Conservation (phyloP, 73 alveolate genomes). For the Tetrahymena malaccensis region DNA sequence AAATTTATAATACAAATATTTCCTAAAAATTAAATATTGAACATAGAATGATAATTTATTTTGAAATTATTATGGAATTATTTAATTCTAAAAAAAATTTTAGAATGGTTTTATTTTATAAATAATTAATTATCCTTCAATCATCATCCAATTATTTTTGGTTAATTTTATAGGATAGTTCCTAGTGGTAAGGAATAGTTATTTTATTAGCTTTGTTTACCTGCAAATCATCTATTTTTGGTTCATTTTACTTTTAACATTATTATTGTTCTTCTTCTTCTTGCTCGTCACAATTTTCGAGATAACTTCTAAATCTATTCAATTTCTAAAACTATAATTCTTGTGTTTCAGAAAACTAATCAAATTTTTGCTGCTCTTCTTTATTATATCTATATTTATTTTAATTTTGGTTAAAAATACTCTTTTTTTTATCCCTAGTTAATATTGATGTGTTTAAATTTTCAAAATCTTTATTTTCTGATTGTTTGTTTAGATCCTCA, state of each 20-base stretch:
- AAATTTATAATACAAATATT: too few species aligned
- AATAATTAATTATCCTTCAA: neutral
- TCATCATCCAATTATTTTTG: neutral
- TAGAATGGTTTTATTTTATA: too few species aligned
- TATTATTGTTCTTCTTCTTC: neutral
- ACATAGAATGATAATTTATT: too few species aligned
- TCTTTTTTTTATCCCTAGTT: neutral
- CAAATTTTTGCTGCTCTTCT: neutral
- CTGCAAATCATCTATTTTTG: neutral
- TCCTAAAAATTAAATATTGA: too few species aligned
- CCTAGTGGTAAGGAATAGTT: neutral
- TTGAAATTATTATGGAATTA: too few species aligned
- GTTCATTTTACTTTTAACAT: neutral
- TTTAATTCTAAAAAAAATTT: too few species aligned
- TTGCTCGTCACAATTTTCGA: neutral
- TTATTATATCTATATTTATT: too few species aligned
- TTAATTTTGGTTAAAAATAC: neutral
- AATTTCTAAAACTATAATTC: neutral
- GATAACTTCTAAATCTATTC: neutral
- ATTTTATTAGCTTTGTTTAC: too few species aligned
- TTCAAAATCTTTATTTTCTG: neutral
- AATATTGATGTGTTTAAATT: neutral
- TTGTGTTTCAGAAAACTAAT: neutral
- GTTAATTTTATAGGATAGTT: neutral
- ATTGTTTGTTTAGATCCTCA: neutral